These are phyloP conservation scores for Cyclotella atomus DNA, from an alignment of 108 stramenopile genomes.

Conservation along the genomic window DNA sequence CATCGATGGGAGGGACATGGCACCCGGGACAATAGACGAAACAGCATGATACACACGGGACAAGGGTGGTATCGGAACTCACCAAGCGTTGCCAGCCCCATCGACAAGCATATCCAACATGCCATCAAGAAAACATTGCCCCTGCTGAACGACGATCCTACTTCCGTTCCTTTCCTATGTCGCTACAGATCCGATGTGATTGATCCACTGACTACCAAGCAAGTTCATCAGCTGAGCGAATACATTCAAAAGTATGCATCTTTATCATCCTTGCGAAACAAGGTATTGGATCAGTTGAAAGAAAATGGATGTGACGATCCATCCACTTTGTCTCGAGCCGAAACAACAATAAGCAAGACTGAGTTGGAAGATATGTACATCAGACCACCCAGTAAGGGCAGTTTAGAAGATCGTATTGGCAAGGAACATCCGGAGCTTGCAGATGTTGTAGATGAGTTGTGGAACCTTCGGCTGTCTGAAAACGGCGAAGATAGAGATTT, in stretches of 20 bases:
- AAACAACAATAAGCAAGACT: conserved; percentile 54
- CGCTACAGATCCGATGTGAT: conserved; percentile 67
- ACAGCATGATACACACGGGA: no score
- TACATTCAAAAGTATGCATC: conserved; percentile 37
- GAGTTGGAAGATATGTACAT: conserved; percentile 68
- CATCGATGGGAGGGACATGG: no score
- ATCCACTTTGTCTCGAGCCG: conserved; percentile 15
- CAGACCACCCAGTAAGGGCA: conserved; percentile 66
- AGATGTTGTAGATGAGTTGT: conserved; percentile 45
- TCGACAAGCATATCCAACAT: neutral
- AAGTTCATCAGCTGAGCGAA: conserved; percentile 56
- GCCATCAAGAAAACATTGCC: conserved; percentile 53
- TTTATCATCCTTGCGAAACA: conserved; percentile 44
- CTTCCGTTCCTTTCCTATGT: conserved; percentile 69
- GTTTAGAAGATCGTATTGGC: conserved; percentile 56
- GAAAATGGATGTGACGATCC: conserved; percentile 1
- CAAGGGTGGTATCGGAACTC: no score
- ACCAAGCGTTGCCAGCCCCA: no score
- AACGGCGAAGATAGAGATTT: neutral
- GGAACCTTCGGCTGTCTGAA: conserved; percentile 24
- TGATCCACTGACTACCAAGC: conserved; percentile 57
- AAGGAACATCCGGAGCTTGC: conserved; percentile 58
- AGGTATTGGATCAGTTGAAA: conserved; percentile 40
- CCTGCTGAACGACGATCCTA: conserved; percentile 47
- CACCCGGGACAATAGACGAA: no score